Conservation (phyloP, 257 asterid species). For the Petunia axillaris region DNA sequence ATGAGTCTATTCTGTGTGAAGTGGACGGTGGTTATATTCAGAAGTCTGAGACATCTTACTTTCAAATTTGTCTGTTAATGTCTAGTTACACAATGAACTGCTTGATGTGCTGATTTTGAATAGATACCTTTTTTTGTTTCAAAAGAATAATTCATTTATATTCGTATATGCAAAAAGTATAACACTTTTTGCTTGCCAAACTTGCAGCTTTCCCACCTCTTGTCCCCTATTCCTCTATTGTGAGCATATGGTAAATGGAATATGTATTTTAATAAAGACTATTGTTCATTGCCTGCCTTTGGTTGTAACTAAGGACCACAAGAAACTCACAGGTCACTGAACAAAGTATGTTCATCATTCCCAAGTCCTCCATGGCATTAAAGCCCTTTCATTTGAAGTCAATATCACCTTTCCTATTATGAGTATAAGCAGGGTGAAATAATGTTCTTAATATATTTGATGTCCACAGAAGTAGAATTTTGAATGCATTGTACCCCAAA, state of each 20-base stretch:
- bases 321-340: background rate
- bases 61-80: background rate
- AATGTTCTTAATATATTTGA: background rate
- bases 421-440: background rate
- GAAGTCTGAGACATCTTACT: slow-evolving; percentile 3
- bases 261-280: background rate
- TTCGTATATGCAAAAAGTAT: background rate
- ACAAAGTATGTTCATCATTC: slow-evolving; percentile 10
- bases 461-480: too few relatives aligned
- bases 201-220: background rate
- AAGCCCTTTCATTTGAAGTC: background rate
- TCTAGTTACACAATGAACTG: background rate
- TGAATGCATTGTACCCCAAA: background rate
- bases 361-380: background rate
- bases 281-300: background rate
- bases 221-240: background rate
- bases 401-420: background rate
- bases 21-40: slow-evolving; percentile 12
- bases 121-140: background rate
- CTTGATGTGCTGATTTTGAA: background rate
- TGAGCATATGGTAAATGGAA: background rate
- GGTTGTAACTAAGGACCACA: slow-evolving; percentile 3
- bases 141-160: background rate
- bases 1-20: background rate
- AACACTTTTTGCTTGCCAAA: background rate